These are phyloP conservation scores for Colletotrichum liaoningense DNA, from an alignment of 2,329 filamentous ascomycete species.

Conservation along the genomic window DNA sequence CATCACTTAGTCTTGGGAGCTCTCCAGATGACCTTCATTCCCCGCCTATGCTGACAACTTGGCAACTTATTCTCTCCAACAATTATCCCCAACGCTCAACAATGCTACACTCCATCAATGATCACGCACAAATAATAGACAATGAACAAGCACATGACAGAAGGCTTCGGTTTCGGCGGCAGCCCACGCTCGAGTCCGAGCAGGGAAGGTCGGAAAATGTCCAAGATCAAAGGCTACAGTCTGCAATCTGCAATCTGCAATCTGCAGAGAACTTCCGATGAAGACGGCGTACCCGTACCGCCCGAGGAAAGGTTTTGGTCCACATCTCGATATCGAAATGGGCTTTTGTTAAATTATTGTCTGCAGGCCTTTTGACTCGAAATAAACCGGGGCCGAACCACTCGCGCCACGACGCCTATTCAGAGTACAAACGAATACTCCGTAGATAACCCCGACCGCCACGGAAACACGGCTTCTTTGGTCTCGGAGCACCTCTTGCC, in stretches of 20 bases:
- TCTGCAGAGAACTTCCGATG: not conserved
- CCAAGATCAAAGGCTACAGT: not conserved
- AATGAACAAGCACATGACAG: not conserved
- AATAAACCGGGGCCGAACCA: conserved; percentile 15
- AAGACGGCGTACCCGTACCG: conserved; percentile 8
- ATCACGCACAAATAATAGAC: not conserved
- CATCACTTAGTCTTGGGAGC: not conserved
- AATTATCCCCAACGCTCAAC: conserved; percentile 9
- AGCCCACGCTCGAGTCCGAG: not conserved
- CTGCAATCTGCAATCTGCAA: too few species aligned
- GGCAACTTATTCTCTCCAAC: not conserved
- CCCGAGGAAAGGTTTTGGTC: conserved; percentile 12
- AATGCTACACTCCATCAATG: not conserved
- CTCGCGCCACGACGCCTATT: conserved; percentile 1
- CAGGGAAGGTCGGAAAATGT: not conserved
- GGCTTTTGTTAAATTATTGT: conserved; percentile 5
- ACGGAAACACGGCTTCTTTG: conserved; percentile 10
- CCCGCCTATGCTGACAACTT: not conserved
- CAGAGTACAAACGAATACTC: not conserved
- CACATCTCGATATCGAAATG: conserved; percentile 10
- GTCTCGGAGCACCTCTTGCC: not conserved
- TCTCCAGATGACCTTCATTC: not conserved
- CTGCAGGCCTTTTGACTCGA: conserved; percentile 28
- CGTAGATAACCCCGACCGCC: not conserved
- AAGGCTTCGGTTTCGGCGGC: not conserved